A percentile compares a stretch with the other conserved stretches of the same genome.
Conservation (phyloP, 495 filamentous ascomycete species). For the Penicillium dipodomyicola region DNA sequence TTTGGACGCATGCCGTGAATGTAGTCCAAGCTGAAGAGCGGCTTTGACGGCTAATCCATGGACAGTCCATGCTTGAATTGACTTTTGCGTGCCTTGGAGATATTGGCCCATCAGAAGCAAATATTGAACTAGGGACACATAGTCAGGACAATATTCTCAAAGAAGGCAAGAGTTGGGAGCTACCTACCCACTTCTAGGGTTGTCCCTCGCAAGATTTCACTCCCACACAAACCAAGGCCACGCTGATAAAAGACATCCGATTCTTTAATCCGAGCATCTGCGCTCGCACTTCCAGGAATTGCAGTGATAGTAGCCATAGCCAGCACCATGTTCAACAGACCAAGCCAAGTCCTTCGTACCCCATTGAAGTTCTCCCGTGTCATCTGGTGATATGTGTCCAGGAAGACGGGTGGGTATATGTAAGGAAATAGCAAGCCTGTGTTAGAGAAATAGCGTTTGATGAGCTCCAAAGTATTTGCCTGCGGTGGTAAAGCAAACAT, state of each 20-base stretch:
- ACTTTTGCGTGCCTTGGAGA: slow-evolving; percentile 45
- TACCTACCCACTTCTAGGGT: slow-evolving; percentile 38
- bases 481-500: slow-evolving; percentile 29
- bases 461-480: slow-evolving; percentile 22
- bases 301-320: slow-evolving; percentile 66
- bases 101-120: slow-evolving; percentile 43
- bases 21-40: slow-evolving; percentile 42
- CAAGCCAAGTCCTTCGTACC: slow-evolving; percentile 56
- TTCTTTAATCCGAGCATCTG: slow-evolving; percentile 19
- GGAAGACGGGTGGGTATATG: slow-evolving; percentile 35
- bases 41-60: slow-evolving; percentile 44
- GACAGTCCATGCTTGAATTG: slow-evolving; percentile 43
- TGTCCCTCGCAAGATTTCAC: slow-evolving; percentile 33
- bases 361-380: slow-evolving; percentile 29
- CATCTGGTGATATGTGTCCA: slow-evolving; percentile 38
- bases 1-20: slow-evolving; percentile 35
- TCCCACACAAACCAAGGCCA: slow-evolving; percentile 28
- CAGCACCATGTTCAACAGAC: slow-evolving; percentile 70
- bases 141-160: background rate
- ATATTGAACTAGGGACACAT: slow-evolving; percentile 29
- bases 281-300: slow-evolving; percentile 20
- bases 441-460: slow-evolving; percentile 38
- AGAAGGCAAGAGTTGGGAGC: background rate
- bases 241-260: slow-evolving; percentile 43
- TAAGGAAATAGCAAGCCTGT: slow-evolving; percentile 44